These are phyloP conservation scores for Paraphaeosphaeria minitans DNA, from an alignment of 2,329 filamentous ascomycete genomes.

Conservation along the genomic window DNA sequence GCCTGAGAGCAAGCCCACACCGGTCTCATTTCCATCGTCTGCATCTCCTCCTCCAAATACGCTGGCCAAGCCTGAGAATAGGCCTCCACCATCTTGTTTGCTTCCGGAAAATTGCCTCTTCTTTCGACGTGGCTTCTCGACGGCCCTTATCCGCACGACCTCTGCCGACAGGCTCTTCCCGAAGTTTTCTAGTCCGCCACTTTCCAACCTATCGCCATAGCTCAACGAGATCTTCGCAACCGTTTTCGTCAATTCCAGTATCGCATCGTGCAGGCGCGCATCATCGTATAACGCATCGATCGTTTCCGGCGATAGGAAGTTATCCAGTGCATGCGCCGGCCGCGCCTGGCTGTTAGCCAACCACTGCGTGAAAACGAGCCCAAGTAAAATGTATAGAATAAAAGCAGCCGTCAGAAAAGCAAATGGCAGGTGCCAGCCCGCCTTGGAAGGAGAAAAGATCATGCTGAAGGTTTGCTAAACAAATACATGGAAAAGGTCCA, in stretches of 20 bases:
- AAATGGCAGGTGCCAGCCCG: conserved; percentile 33
- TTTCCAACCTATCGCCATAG: conserved; percentile 22
- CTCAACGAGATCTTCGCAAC: conserved; percentile 28
- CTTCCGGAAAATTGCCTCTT: conserved; percentile 14
- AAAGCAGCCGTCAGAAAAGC: conserved; percentile 17
- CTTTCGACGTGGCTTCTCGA: neutral
- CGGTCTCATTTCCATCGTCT: conserved; percentile 15
- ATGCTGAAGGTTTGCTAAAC: conserved; percentile 25
- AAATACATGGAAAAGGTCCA: conserved; percentile 12
- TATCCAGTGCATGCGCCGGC: conserved; percentile 13
- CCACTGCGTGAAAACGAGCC: conserved; percentile 23
- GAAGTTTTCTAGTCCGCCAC: conserved; percentile 21
- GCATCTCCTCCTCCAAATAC: conserved; percentile 2
- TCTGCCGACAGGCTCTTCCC: conserved; percentile 24
- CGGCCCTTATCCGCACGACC: conserved; percentile 10
- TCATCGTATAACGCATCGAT: conserved; percentile 33
- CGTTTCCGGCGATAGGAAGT: conserved; percentile 27
- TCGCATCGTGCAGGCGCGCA: conserved; percentile 24
- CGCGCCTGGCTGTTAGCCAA: conserved; percentile 7
- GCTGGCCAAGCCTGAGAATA: conserved; percentile 9
- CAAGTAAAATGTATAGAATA: conserved; percentile 23
- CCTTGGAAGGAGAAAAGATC: conserved; percentile 34
- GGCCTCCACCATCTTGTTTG: conserved; percentile 1
- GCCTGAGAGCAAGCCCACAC: no score
- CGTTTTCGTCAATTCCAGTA: conserved; percentile 28